phyloP scores from a whole-genome alignment of 1,284 basidiomycete species.

The Pseudozyma sp. region DNA sequence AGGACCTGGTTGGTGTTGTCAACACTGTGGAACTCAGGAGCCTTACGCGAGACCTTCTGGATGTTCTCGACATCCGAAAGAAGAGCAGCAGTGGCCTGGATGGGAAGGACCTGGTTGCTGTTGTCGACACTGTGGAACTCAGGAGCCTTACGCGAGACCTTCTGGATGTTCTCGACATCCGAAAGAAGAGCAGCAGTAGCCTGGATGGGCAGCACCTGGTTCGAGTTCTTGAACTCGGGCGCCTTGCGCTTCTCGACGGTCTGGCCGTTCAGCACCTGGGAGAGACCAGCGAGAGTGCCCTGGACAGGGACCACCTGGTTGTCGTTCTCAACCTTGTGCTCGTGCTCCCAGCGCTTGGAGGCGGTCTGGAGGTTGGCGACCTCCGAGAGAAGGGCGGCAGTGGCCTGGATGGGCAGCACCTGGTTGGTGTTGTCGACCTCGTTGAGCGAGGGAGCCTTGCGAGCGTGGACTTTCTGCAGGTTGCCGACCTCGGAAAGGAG shows the following conservation, averaged over 20 bases:
- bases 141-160: conserved; percentile 11
- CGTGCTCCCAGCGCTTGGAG: conserved; percentile 13
- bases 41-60: background rate
- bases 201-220: conserved; percentile 34
- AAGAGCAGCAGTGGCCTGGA: conserved; percentile 24
- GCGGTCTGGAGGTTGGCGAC: conserved; percentile 26
- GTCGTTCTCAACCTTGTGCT: conserved; percentile 26
- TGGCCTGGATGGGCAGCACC: conserved; percentile 25
- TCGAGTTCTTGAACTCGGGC: conserved; percentile 18
- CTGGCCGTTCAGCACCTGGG: conserved; percentile 33
- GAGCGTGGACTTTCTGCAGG: conserved; percentile 8
- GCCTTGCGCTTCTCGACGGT: conserved; percentile 7
- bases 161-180: conserved; percentile 33
- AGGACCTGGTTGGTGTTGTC: conserved; percentile 28
- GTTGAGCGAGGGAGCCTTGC: background rate
- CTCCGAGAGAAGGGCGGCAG: conserved; percentile 20
- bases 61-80: background rate
- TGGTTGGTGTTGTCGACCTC: conserved; percentile 18
- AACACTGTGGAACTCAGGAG: conserved; percentile 12
- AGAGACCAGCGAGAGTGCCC: conserved; percentile 33
- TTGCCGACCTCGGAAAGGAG: conserved; percentile 14
- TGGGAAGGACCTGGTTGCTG: conserved; percentile 35
- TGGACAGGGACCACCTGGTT: conserved; percentile 41
- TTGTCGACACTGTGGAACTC: conserved; percentile 25
- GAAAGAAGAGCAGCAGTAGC: conserved; percentile 24